phyloP scores from a whole-genome alignment of 345 rosid species.

The Jatropha curcas region DNA sequence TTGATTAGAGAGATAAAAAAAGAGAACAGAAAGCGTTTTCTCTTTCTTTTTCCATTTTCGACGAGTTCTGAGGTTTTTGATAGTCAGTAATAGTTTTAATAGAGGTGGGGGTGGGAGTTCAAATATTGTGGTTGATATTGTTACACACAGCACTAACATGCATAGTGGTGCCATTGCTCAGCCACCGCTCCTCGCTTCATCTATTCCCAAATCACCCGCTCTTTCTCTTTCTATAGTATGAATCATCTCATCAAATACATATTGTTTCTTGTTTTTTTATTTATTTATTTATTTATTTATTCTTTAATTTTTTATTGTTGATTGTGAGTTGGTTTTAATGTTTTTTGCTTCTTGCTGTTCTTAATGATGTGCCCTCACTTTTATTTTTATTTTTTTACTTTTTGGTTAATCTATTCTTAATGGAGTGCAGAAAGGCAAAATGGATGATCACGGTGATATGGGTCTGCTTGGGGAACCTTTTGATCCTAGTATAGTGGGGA shows the following conservation, averaged over 20 bases:
- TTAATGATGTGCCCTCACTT: background rate
- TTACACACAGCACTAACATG: slow-evolving; percentile 26
- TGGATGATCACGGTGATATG: slow-evolving; percentile 45
- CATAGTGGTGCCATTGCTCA: slow-evolving; percentile 42
- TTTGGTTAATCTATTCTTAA: background rate
- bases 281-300: slow-evolving; percentile 16
- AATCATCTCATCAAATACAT: slow-evolving; percentile 6
- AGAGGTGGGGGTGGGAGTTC: slow-evolving; percentile 25
- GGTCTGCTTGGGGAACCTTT: slow-evolving; percentile 47
- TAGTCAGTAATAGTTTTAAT: slow-evolving; percentile 15
- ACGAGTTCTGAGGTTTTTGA: slow-evolving; percentile 48
- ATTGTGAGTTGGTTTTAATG: slow-evolving; percentile 1
- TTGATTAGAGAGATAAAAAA: background rate
- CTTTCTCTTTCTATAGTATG: slow-evolving; percentile 50
- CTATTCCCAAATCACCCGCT: slow-evolving; percentile 41
- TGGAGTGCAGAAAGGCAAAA: slow-evolving; percentile 38
- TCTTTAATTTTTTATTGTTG: background rate
- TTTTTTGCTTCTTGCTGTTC: slow-evolving; percentile 8
- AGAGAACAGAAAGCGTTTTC: background rate
- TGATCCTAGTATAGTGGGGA: slow-evolving; percentile 41
- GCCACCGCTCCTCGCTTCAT: slow-evolving; percentile 38
- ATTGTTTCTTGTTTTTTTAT: too few relatives aligned
- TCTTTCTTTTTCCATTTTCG: slow-evolving; percentile 12
- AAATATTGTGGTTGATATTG: slow-evolving; percentile 34
- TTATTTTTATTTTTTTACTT: slow-evolving; percentile 4